A percentile compares a stretch with the other conserved stretches of the same genome.
Conservation (phyloP, 2,329 filamentous ascomycete genomes). For the Sporothrix inflata region DNA sequence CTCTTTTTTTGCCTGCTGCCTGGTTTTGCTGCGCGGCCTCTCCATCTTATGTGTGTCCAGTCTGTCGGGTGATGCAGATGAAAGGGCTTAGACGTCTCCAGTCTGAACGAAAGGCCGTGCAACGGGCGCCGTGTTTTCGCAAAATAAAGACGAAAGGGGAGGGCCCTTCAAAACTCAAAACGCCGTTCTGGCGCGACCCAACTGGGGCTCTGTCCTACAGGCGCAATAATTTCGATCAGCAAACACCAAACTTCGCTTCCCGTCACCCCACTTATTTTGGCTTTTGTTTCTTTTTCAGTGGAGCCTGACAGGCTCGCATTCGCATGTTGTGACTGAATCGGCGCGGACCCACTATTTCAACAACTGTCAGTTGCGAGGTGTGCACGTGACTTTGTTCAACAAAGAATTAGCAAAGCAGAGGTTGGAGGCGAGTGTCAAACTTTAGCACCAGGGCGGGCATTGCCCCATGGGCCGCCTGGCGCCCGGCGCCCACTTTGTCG, state of each 20-base stretch:
- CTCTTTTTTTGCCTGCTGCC: slow-evolving; percentile 11
- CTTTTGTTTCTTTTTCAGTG: background rate
- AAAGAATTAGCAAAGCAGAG: background rate
- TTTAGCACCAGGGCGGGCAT: too few relatives aligned
- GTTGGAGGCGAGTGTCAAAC: too few relatives aligned
- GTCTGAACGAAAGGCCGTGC: background rate
- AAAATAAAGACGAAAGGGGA: background rate
- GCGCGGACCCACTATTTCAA: background rate
- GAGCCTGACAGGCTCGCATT: slow-evolving; percentile 3
- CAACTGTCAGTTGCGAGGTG: background rate
- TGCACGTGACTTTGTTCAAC: background rate
- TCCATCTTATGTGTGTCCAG: slow-evolving; percentile 16
- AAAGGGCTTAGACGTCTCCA: background rate
- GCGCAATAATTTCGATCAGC: background rate
- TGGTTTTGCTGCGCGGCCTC: slow-evolving; percentile 3
- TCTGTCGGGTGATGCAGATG: background rate
- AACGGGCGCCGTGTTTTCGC: background rate
- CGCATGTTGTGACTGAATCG: background rate
- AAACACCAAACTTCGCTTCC: background rate
- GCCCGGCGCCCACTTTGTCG: too few relatives aligned
- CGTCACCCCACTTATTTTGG: background rate
- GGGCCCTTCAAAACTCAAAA: background rate
- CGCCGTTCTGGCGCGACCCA: too few relatives aligned
- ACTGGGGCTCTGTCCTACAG: too few relatives aligned
- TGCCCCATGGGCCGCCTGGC: too few relatives aligned